phyloP scores from a whole-genome alignment of 2,329 filamentous ascomycete genomes.

The Cytospora paraplurivora region DNA sequence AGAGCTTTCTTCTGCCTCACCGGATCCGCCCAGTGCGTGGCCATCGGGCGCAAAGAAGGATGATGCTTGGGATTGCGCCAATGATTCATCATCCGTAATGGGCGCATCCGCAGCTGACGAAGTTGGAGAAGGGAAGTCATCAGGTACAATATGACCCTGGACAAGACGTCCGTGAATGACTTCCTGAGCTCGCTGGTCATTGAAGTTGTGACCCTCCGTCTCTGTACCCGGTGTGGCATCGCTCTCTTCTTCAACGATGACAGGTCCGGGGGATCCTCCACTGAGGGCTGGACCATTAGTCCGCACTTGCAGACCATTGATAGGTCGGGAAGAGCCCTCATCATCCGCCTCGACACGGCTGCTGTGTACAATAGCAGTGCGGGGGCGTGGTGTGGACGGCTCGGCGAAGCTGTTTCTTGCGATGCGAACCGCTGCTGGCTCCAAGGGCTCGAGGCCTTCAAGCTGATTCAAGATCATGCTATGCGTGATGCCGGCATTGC shows the following conservation, averaged over 20 bases:
- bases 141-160: slow-evolving; percentile 93
- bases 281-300: slow-evolving; percentile 33
- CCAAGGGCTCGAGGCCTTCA: slow-evolving; percentile 55
- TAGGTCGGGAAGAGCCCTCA: slow-evolving; percentile 47
- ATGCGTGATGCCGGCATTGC: slow-evolving; percentile 64
- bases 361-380: slow-evolving; percentile 32
- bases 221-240: slow-evolving; percentile 46
- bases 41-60: slow-evolving; percentile 73
- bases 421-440: slow-evolving; percentile 28
- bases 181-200: slow-evolving; percentile 80
- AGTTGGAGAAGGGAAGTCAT: slow-evolving; percentile 81
- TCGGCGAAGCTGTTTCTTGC: slow-evolving; percentile 33
- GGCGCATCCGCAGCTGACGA: slow-evolving; percentile 69
- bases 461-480: slow-evolving; percentile 76
- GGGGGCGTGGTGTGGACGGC: slow-evolving; percentile 33
- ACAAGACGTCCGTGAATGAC: slow-evolving; percentile 90
- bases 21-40: slow-evolving; percentile 78
- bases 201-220: slow-evolving; percentile 56
- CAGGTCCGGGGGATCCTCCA: slow-evolving; percentile 33
- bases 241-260: slow-evolving; percentile 39
- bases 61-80: slow-evolving; percentile 78
- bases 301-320: slow-evolving; percentile 37
- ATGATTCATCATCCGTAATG: slow-evolving; percentile 73
- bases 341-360: slow-evolving; percentile 42
- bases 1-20: slow-evolving; percentile 77